These are phyloP conservation scores for Sarocladiaceae sp. DNA, from an alignment of 2,329 filamentous ascomycete genomes.

Conservation along the genomic window DNA sequence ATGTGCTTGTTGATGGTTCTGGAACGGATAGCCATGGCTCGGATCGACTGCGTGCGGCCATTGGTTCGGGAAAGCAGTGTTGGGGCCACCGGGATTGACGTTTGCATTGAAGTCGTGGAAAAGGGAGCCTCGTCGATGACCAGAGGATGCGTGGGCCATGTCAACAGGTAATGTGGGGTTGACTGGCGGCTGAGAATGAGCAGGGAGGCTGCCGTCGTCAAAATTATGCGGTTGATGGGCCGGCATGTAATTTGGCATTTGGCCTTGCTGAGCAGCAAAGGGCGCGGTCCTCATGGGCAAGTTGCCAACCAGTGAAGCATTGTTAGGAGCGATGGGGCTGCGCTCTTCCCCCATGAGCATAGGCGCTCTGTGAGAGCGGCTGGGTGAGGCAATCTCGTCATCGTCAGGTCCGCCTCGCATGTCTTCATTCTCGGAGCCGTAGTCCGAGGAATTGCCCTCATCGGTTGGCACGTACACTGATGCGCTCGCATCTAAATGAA, in stretches of 20 bases:
- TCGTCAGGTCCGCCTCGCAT: conserved; percentile 29
- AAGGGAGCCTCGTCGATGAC: neutral
- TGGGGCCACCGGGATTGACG: neutral
- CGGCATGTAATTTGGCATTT: conserved; percentile 3
- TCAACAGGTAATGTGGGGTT: neutral
- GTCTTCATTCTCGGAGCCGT: conserved; percentile 43
- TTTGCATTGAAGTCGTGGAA: neutral
- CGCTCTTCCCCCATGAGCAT: neutral
- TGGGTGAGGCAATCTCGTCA: conserved; percentile 23
- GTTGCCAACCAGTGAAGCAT: neutral
- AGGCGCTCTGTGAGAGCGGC: neutral
- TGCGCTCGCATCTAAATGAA: conserved; percentile 38
- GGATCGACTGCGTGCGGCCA: neutral
- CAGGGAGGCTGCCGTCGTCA: neutral
- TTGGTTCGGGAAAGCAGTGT: neutral
- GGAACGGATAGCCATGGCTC: neutral
- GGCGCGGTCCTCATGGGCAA: conserved; percentile 1
- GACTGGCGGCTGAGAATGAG: neutral
- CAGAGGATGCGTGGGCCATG: neutral
- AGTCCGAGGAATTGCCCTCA: conserved; percentile 45
- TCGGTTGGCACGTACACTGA: conserved; percentile 48
- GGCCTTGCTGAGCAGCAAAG: neutral
- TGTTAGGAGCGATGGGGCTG: neutral
- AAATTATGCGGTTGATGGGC: neutral
- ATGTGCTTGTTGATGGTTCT: neutral